Base-by-base conservation (phyloP, 805 yeast species). In the Saccharomycopsis capsularis region DNA sequence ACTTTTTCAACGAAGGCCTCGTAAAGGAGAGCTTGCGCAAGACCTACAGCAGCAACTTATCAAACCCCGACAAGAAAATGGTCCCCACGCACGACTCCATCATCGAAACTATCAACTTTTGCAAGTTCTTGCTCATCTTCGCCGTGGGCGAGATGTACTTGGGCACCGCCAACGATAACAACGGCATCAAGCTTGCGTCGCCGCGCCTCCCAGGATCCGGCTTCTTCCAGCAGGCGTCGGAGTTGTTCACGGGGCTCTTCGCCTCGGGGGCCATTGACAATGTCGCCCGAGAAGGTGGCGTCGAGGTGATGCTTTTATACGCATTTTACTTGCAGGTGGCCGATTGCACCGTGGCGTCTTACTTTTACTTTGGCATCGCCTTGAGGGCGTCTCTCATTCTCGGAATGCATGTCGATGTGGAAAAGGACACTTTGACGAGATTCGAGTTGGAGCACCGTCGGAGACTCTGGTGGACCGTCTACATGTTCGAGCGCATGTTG, bases 331-430 rank as follows among this genome's bases (percentile, higher is more conserved):
- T 85, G 27, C 95, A 85, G 62, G 91, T 85, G 24, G 91, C 91
- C 0, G 95, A 85, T 60, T 82, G 89, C 59, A 85, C 90, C 1
- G 81, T 84, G 5, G 85, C 90, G 0, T 82, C 90, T 3, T 85
- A 85, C 57, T 82, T 85, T 59, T 85, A 84, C 63, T 82, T 85
- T 63, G 90, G 90, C 2, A 71, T 81, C 51, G 91, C 91, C 0
- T 62, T 85, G 34, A 69, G 90, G 50, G 79, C 90, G 0, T 79
- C 88, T 5, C 67, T 85, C 47, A 78, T 84, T 42, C 63, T 84
- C 23, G 95, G 95, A 2, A 75, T 83, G 79, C 95, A 85, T 62
- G 93, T 85, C 2, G 93, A 85, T 65, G 81, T 87, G 5, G 90
- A 83, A 52, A 78, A 79, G 56, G 87, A 80, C 54, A 78, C 72